A percentile compares a stretch with the other conserved stretches of the same genome.
Conservation (phyloP, 441 rosid species). For the Theobroma grandiflorum region DNA sequence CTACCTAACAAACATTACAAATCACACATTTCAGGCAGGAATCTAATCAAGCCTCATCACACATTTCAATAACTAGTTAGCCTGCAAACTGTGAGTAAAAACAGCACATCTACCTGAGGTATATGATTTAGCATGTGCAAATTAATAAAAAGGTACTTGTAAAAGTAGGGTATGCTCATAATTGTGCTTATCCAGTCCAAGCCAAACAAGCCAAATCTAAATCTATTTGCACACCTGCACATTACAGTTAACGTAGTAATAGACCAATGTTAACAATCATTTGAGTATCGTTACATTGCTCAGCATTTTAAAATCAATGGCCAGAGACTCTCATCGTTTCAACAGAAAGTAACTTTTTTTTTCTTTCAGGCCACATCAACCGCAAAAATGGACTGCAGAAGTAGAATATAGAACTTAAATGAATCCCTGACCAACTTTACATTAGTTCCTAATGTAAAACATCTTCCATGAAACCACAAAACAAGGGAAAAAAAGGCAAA, state of each 20-base stretch:
- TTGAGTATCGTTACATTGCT: neutral
- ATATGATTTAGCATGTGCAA: neutral
- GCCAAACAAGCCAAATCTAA: neutral
- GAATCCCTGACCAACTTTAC: neutral
- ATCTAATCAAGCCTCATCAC: neutral
- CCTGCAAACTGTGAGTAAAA: neutral
- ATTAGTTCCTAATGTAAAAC: conserved; percentile 2
- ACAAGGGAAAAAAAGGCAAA: conserved; percentile 19
- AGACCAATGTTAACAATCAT: conserved; percentile 3
- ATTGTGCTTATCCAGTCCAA: conserved; percentile 1
- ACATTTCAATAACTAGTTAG: neutral
- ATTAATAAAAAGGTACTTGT: neutral
- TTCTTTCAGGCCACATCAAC: neutral
- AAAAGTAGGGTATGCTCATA: neutral
- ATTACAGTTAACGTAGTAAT: neutral
- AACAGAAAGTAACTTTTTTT: conserved; percentile 14
- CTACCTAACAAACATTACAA: neutral
- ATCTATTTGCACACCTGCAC: neutral
- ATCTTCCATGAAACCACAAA: conserved; percentile 12
- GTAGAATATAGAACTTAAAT: neutral
- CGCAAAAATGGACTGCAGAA: neutral
- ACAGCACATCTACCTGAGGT: neutral
- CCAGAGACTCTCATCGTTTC: conserved; percentile 3
- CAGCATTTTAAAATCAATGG: neutral
- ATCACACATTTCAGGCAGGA: conserved; percentile 15